Conservation (phyloP, 2,329 filamentous ascomycete species). For the Fusarium penzigii region DNA sequence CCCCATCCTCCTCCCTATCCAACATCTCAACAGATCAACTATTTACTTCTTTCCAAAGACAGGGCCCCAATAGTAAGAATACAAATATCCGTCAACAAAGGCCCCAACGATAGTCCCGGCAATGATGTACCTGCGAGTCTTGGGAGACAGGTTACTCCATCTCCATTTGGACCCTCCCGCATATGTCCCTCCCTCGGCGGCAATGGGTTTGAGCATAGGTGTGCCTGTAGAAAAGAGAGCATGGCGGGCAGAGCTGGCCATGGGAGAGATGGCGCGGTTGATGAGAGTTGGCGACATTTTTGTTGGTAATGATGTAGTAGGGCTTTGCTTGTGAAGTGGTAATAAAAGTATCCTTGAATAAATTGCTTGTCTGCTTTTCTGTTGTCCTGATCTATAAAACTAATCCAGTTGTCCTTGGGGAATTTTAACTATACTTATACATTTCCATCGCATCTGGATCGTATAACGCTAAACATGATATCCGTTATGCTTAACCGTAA, state of each 20-base stretch:
- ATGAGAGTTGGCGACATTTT: conserved; percentile 22
- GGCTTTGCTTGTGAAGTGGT: neutral
- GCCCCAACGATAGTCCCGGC: conserved; percentile 19
- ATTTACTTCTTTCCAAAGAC: conserved; percentile 12
- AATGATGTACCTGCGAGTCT: conserved; percentile 27
- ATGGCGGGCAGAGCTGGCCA: neutral
- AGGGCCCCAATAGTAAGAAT: conserved; percentile 31
- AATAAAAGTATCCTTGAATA: neutral
- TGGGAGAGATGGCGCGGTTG: conserved; percentile 18
- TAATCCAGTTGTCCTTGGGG: neutral
- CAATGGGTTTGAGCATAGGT: conserved; percentile 8
- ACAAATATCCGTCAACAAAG: conserved; percentile 26
- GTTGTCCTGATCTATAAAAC: neutral
- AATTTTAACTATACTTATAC: conserved; percentile 3
- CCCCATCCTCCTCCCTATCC: neutral
- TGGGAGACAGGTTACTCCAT: conserved; percentile 32
- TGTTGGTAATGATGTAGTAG: neutral
- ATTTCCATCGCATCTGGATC: conserved; percentile 3
- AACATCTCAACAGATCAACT: neutral
- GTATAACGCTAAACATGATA: neutral
- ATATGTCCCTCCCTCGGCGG: conserved; percentile 1
- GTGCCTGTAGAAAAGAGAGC: conserved; percentile 26
- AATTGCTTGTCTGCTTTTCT: conserved; percentile 2
- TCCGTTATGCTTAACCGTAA: conserved; percentile 29
- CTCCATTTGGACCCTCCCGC: conserved; percentile 10